Base-by-base conservation (phyloP, 257 asterid species). In the Leonotis leonurus region DNA sequence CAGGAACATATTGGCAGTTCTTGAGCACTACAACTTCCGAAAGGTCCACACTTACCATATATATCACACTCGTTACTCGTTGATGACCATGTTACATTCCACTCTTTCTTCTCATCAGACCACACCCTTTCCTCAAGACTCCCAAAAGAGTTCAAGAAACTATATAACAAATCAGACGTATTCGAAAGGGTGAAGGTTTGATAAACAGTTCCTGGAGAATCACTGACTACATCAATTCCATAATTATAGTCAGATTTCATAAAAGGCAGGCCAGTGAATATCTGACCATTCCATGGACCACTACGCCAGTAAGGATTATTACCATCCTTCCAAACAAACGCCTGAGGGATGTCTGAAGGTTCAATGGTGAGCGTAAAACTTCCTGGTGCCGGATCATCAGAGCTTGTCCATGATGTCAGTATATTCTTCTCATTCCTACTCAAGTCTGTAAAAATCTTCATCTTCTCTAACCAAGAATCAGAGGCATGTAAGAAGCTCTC, bases 41-140 rank as follows among this genome's bases (percentile, higher is more conserved):
- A 85, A 4, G 77, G 43, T 13, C 96, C 96, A 71, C 96, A 88
- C 13, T 17, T 68, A 3, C 78, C 83, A 14, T 85, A 82, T 1
- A 56, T 0, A 8, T 75, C 83, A 45, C 96, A 88, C 10, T 62
- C 69, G 11, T 33, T 65, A 0, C 0, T 16, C 0, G 79, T 76
- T 2, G 67, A 75, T 4, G 50, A 33, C 40, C 76, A 76, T 9
- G 64, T 21, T 44, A 64, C 21, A 21, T 2, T 45, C 89, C 87
- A 86, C 3, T 56, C 39, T 26, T 26, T 39, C 20, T 22, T 60
- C 49, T 56, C 64, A 4, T 64, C 53, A 7, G 65, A 26, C 90
- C 95, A 81, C n/a, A 4, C 10, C 40, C n/a, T 65, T 62, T 62
- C 68, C 52, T 54, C 27, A 48, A 86, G 0, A 0, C 0, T 24